These are phyloP conservation scores for Cordyceps fumosorosea DNA, from an alignment of 2,329 filamentous ascomycete genomes.

Conservation along the genomic window DNA sequence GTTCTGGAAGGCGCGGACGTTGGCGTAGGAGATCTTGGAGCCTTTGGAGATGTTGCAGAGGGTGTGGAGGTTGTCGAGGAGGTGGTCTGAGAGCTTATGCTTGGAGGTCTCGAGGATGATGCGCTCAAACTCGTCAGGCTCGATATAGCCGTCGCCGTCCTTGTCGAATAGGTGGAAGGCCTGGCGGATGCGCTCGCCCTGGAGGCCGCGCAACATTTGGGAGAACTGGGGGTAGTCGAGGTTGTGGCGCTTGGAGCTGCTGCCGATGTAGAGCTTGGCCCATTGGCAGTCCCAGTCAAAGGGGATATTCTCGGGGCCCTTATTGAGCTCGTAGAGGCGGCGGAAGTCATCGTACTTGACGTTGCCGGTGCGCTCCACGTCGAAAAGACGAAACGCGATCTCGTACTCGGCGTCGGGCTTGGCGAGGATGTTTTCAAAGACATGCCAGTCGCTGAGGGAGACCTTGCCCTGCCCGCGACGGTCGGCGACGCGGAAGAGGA, in stretches of 20 bases:
- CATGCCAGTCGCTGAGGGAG: slow-evolving; percentile 77
- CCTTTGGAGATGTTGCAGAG: slow-evolving; percentile 90
- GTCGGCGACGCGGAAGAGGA: slow-evolving; percentile 90
- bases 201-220: slow-evolving; percentile 92
- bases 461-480: slow-evolving; percentile 66
- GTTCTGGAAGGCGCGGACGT: slow-evolving; percentile 96
- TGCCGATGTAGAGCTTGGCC: slow-evolving; percentile 89
- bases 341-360: slow-evolving; percentile 90
- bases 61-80: slow-evolving; percentile 83
- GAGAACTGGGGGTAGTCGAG: slow-evolving; percentile 96
- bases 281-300: slow-evolving; percentile 98
- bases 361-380: slow-evolving; percentile 72
- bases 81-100: slow-evolving; percentile 96
- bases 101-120: slow-evolving; percentile 89
- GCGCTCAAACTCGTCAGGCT: slow-evolving; percentile 90
- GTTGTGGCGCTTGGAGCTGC: slow-evolving; percentile 78
- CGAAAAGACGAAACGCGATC: slow-evolving; percentile 95
- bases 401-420: slow-evolving; percentile 98
- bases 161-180: slow-evolving; percentile 90
- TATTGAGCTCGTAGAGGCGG: slow-evolving; percentile 79
- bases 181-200: slow-evolving; percentile 92
- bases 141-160: slow-evolving; percentile 89
- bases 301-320: slow-evolving; percentile 74
- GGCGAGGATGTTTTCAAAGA: slow-evolving; percentile 86
- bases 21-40: slow-evolving; percentile 95